Conservation (phyloP, 2,329 filamentous ascomycete species). For the Phialocephala subalpina region DNA sequence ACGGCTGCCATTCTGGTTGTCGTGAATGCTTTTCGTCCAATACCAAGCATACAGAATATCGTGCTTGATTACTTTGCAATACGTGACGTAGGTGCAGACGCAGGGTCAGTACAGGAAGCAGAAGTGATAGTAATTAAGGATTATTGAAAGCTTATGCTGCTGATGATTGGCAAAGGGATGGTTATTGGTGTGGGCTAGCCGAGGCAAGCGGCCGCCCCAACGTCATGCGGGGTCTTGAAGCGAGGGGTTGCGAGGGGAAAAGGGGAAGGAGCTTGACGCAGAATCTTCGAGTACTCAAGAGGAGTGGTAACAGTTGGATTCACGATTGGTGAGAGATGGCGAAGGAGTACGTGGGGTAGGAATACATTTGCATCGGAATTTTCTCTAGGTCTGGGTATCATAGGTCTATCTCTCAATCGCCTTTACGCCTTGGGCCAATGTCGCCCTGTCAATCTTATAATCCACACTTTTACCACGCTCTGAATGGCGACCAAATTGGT, state of each 20-base stretch:
- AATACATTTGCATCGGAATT: neutral
- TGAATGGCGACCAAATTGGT: neutral
- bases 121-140: slow-evolving; percentile 1
- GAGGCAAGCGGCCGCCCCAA: slow-evolving; percentile 1
- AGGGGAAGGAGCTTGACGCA: neutral
- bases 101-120: neutral
- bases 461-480: neutral
- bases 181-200: neutral
- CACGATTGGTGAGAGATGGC: too few relatives aligned
- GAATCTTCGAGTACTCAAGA: neutral
- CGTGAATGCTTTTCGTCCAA: neutral
- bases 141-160: neutral
- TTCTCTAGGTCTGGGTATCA: slow-evolving; percentile 36
- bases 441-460: slow-evolving; percentile 6
- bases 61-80: neutral
- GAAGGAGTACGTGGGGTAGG: neutral
- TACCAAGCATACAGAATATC: neutral
- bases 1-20: slow-evolving; percentile 17
- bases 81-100: neutral
- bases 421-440: neutral
- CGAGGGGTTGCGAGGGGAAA: neutral
- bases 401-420: slow-evolving; percentile 20
- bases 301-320: neutral
- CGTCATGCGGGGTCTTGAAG: slow-evolving; percentile 17
- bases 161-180: neutral